These are phyloP conservation scores for Cytospora piceae DNA, from an alignment of 2,329 filamentous ascomycete species.

Conservation along the genomic window DNA sequence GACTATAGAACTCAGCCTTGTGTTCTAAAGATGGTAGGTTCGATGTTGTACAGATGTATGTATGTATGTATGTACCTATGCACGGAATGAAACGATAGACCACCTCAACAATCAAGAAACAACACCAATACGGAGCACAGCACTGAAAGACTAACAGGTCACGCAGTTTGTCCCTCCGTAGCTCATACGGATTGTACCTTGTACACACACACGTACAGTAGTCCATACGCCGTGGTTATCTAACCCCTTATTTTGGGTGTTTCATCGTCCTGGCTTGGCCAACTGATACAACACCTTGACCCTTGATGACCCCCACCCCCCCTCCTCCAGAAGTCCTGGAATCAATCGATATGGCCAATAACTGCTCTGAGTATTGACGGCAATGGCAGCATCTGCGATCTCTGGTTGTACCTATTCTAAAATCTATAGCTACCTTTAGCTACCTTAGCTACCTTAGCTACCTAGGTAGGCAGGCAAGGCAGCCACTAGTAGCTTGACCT, in stretches of 20 bases:
- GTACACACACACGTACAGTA: no score
- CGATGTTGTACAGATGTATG: no score
- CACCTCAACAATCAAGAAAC: background rate
- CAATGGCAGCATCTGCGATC: background rate
- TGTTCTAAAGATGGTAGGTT: background rate
- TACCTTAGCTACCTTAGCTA: no score
- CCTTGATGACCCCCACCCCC: conserved; percentile 15
- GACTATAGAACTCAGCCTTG: background rate
- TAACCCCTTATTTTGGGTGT: conserved; percentile 24
- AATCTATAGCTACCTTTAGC: background rate
- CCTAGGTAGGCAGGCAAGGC: no score
- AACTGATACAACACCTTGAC: conserved; percentile 22
- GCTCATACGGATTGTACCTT: background rate
- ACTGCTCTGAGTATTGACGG: conserved; percentile 1
- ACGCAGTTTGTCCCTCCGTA: no score
- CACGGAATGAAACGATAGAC: background rate
- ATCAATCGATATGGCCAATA: conserved; percentile 22
- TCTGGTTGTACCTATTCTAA: background rate
- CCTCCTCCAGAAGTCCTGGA: conserved; percentile 19
- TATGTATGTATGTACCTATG: background rate
- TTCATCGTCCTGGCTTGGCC: conserved; percentile 25
- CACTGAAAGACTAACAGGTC: no score
- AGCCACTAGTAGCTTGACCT: background rate
- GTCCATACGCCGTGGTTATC: background rate
- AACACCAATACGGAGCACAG: background rate